Evolutionary conservation across 495 filamentous ascomycete genomes (phyloP), one percentile per base, ranked within the genome.

Genomic region (Penicillium dipodomyicola): DNA sequence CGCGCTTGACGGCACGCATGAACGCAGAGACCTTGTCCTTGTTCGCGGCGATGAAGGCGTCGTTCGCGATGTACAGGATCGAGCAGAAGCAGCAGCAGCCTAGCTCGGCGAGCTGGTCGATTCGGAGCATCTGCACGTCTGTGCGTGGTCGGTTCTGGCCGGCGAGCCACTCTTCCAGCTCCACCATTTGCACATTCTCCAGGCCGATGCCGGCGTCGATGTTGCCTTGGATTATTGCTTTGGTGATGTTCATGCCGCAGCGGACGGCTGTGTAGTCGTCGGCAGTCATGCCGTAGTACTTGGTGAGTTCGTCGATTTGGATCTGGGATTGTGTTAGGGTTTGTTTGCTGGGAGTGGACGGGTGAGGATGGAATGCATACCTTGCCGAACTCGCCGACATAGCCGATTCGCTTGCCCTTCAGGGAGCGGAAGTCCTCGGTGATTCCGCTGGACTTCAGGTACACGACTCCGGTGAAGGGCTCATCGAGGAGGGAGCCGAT

Each of bases 11-110:
- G 56, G 83, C 84, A 15, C 78, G 74, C 77, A 88, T 81, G 71
- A 85, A 84, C 41, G 78, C 79, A 25, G 67, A 54, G 1, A 86
- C 73, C 58, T 85, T 78, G 33, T 84, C 84, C 0, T 77, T 75
- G 70, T 87, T 83, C 50, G 78, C 72, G 25, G 77, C 70, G 41
- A 88, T 67, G 77, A 89, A 89, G 41, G 65, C 63, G 66, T 88
- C 84, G 65, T 88, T 85, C 61, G 76, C 82, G 51, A 89, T 89
- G 77, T 89, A 89, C 41, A 89, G 76, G 65, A 88, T 87, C 1
- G 82, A 84, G 74, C 84, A 87, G 80, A 87, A 88, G 76, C 85
- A 89, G 80, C 86, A 88, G 74, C 86, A 88, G 52, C 86, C 85
- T 29, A 87, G 71, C 67, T 87, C 83, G 55, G 85, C 85, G 42